These are phyloP conservation scores for Mangifera indica DNA, from an alignment of 345 rosid species.

Conservation along the genomic window DNA sequence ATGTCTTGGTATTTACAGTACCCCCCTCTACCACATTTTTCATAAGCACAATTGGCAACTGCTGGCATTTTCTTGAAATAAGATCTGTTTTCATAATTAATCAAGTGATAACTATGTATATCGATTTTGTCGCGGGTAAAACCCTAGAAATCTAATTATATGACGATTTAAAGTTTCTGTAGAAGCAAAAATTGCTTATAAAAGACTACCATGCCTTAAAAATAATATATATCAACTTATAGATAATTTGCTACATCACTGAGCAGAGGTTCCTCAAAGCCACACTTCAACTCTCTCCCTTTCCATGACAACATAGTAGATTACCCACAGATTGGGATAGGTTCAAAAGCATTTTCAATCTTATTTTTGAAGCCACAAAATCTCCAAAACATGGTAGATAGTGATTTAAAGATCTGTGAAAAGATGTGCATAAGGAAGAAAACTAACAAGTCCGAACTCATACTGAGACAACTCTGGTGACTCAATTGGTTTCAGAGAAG, in stretches of 20 bases:
- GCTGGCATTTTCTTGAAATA: background rate
- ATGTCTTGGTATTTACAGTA: background rate
- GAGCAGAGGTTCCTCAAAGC: background rate
- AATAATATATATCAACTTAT: background rate
- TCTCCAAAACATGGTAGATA: background rate
- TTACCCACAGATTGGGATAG: background rate
- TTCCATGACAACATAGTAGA: background rate
- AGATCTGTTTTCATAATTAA: background rate
- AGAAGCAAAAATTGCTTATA: too few relatives aligned
- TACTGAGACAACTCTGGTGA: constrained; percentile 34
- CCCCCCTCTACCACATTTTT: background rate
- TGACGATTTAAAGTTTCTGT: too few relatives aligned
- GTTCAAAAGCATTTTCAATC: background rate
- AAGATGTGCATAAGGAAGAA: constrained; percentile 13
- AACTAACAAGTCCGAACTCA: constrained; percentile 38
- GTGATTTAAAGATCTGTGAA: constrained; percentile 16
- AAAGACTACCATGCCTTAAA: too few relatives aligned
- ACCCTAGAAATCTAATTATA: too few relatives aligned
- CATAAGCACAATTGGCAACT: background rate
- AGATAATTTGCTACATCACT: background rate
- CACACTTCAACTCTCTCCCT: background rate
- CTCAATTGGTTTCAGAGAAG: constrained; percentile 28
- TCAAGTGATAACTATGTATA: too few relatives aligned
- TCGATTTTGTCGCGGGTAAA: too few relatives aligned
- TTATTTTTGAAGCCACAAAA: background rate